Evolutionary conservation across 495 filamentous ascomycete species (phyloP).

Genomic region (Pyrenula aspistea): DNA sequence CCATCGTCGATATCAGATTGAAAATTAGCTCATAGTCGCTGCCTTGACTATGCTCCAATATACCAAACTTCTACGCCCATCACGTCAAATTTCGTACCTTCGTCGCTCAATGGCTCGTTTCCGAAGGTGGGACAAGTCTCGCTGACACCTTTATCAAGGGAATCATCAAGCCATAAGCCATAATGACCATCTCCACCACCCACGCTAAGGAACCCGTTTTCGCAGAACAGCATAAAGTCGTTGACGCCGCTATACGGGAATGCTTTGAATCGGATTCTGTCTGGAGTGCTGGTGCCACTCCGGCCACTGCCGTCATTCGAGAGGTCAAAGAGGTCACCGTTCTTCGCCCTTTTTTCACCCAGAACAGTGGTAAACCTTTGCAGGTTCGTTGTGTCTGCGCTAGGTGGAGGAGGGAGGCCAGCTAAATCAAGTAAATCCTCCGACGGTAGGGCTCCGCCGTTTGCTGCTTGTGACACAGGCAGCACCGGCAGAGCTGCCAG

Average conservation of each 20-base stretch:
- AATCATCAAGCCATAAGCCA: slow-evolving; percentile 84
- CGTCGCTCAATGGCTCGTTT: slow-evolving; percentile 90
- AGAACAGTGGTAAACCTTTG: slow-evolving; percentile 58
- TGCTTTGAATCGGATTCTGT: slow-evolving; percentile 82
- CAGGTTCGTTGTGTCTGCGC: slow-evolving; percentile 58
- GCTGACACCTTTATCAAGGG: slow-evolving; percentile 77
- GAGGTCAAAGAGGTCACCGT: slow-evolving; percentile 1
- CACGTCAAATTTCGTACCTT: slow-evolving; percentile 86
- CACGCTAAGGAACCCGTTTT: slow-evolving; percentile 69
- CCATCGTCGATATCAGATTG: no score
- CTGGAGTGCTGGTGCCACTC: slow-evolving; percentile 36
- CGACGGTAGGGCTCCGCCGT: slow-evolving; percentile 2
- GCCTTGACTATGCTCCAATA: slow-evolving; percentile 40
- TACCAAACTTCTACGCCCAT: slow-evolving; percentile 90
- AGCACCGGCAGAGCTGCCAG: slow-evolving; percentile 34
- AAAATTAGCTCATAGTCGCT: no score
- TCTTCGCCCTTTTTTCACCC: slow-evolving; percentile 12
- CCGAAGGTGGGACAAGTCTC: slow-evolving; percentile 79
- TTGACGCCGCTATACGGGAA: slow-evolving; percentile 94
- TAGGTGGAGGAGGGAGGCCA: slow-evolving; percentile 58
- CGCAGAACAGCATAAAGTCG: slow-evolving; percentile 93
- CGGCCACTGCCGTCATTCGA: background rate
- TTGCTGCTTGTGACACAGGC: slow-evolving; percentile 28
- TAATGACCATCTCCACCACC: slow-evolving; percentile 89
- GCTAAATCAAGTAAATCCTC: background rate